Conservation (phyloP, 306 rosid species). For the Dryas octopetala region DNA sequence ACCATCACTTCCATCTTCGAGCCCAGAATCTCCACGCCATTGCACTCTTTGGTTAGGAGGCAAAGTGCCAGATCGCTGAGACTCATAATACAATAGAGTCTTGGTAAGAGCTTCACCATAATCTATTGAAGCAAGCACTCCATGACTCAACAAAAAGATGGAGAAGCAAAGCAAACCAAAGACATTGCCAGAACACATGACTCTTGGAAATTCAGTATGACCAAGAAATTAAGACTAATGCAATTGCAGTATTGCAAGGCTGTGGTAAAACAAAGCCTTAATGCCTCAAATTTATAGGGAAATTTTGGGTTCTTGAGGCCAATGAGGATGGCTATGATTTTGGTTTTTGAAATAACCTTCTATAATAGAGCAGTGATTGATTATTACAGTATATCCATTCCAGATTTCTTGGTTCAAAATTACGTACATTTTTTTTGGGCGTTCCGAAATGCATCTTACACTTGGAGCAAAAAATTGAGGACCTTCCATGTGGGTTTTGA, state of each 20-base stretch:
- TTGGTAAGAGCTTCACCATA: conserved; percentile 46
- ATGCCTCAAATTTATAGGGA: not conserved
- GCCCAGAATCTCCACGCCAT: conserved; percentile 63
- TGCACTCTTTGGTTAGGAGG: conserved; percentile 40
- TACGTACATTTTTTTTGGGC: no score
- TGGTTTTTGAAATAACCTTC: not conserved
- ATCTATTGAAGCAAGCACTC: conserved; percentile 11
- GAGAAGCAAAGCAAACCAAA: conserved; percentile 5
- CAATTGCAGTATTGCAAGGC: no score
- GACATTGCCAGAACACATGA: conserved; percentile 1
- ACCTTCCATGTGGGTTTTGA: no score
- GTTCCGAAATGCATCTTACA: no score
- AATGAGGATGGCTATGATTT: not conserved
- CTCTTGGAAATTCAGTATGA: not conserved
- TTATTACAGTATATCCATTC: not conserved
- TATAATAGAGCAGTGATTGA: not conserved
- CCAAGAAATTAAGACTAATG: not conserved
- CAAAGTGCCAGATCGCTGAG: conserved; percentile 60
- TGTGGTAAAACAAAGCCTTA: not conserved
- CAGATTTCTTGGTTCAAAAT: no score
- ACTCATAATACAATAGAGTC: conserved; percentile 48
- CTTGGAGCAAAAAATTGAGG: no score
- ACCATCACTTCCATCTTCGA: conserved; percentile 48
- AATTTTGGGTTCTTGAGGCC: conserved; percentile 2
- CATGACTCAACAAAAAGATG: not conserved